phyloP scores from a whole-genome alignment of 257 asterid species.

The Nicotiana sylvestris region DNA sequence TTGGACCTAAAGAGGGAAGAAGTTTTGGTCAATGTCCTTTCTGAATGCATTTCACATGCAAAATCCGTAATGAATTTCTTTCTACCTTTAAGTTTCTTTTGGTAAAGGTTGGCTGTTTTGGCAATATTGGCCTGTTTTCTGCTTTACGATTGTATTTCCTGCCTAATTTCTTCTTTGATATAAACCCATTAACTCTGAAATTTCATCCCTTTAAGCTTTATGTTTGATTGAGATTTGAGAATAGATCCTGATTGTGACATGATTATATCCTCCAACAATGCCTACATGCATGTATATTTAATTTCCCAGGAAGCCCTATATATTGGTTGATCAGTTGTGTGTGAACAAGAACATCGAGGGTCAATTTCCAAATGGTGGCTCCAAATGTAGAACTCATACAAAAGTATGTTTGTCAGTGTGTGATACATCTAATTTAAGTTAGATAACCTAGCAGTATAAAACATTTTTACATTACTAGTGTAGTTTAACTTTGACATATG shows the following conservation, averaged over 20 bases:
- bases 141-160: background rate
- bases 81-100: background rate
- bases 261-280: background rate
- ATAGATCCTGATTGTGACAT: background rate
- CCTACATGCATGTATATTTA: no score
- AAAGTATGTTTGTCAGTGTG: no score
- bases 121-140: background rate
- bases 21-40: background rate
- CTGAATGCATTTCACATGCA: slow-evolving; percentile 3
- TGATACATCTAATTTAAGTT: no score
- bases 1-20: no score
- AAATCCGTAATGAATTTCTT: background rate
- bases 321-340: background rate
- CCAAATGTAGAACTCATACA: no score
- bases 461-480: no score
- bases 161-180: background rate
- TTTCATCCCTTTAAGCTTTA: background rate
- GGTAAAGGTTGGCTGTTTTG: background rate
- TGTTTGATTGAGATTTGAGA: background rate
- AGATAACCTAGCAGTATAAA: no score
- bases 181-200: background rate
- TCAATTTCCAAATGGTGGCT: no score
- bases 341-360: no score
- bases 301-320: background rate
- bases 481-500: no score